phyloP scores from a whole-genome alignment of 2,329 filamentous ascomycete species.

The Pseudogymnoascus sp. region DNA sequence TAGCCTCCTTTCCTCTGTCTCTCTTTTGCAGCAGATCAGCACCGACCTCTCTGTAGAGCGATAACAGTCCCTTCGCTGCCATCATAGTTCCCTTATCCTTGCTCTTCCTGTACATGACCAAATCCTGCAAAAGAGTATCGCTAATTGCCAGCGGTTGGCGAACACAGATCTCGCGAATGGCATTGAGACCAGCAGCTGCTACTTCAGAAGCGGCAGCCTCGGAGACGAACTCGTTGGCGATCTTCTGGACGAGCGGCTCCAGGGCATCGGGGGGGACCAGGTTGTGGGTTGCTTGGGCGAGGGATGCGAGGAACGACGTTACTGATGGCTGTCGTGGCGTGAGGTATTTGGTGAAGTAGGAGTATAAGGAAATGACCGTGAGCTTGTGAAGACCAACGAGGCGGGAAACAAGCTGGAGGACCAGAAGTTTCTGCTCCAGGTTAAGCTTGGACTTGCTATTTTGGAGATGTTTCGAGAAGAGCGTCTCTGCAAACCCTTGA shows the following conservation, averaged over 20 bases:
- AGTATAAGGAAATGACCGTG: slow-evolving; percentile 84
- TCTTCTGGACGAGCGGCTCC: slow-evolving; percentile 86
- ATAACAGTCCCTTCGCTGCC: slow-evolving; percentile 87
- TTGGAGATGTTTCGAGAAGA: slow-evolving; percentile 88
- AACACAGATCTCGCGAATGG: slow-evolving; percentile 88
- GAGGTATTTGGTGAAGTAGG: slow-evolving; percentile 90
- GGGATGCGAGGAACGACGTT: slow-evolving; percentile 84
- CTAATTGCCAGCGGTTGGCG: slow-evolving; percentile 94
- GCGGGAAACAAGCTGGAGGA: slow-evolving; percentile 83
- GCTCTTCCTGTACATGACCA: slow-evolving; percentile 92
- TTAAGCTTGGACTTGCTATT: slow-evolving; percentile 78
- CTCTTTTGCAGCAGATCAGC: slow-evolving; percentile 83
- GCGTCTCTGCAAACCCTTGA: slow-evolving; percentile 81
- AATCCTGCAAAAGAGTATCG: slow-evolving; percentile 88
- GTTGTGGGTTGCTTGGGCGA: slow-evolving; percentile 86
- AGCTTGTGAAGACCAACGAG: slow-evolving; percentile 90
- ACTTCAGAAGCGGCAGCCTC: slow-evolving; percentile 90
- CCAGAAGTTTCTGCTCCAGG: slow-evolving; percentile 81
- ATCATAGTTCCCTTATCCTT: slow-evolving; percentile 99
- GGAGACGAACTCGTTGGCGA: slow-evolving; percentile 96
- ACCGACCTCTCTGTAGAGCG: slow-evolving; percentile 84
- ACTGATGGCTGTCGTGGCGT: slow-evolving; percentile 83
- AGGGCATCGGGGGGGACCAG: slow-evolving; percentile 88
- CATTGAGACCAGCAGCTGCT: slow-evolving; percentile 83
- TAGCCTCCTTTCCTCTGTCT: slow-evolving; percentile 85